Conservation (phyloP, 768 basidiomycete genomes). For the Russula lepida region DNA sequence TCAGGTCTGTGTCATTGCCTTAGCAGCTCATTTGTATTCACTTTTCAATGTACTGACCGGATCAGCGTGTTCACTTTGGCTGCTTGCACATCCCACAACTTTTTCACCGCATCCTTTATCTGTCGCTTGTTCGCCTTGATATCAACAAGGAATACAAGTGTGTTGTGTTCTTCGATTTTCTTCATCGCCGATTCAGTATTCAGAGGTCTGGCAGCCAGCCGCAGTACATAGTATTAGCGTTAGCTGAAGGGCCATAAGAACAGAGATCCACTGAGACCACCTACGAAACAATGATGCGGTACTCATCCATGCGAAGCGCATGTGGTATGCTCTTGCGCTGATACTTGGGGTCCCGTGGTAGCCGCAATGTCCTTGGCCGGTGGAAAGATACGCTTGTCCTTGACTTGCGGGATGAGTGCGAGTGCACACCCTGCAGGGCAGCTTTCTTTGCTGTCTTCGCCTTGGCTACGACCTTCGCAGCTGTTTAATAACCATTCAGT, state of each 20-base stretch:
- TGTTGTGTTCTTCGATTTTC: conserved; percentile 89
- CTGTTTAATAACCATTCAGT: not conserved
- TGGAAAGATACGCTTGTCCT: conserved; percentile 83
- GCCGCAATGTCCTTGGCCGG: conserved; percentile 78
- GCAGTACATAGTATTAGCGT: not conserved
- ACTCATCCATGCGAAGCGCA: conserved; percentile 93
- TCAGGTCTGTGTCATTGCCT: conserved; percentile 58
- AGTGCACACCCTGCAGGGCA: conserved; percentile 78
- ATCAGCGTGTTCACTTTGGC: conserved; percentile 98
- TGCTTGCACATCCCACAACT: conserved; percentile 94
- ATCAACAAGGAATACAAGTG: conserved; percentile 96
- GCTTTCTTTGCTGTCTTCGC: conserved; percentile 97
- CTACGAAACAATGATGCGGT: conserved; percentile 85
- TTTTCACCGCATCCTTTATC: conserved; percentile 99
- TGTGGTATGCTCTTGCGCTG: conserved; percentile 92
- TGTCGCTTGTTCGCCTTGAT: conserved; percentile 93
- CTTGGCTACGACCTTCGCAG: conserved; percentile 39
- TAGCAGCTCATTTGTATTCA: not conserved
- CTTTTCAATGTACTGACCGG: conserved; percentile 47
- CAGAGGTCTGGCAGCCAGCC: conserved; percentile 46
- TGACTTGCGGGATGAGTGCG: conserved; percentile 69
- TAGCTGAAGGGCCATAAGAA: too few species aligned
- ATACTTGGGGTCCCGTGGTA: conserved; percentile 82
- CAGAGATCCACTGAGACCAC: conserved; percentile 27
- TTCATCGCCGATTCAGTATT: conserved; percentile 99